Evolutionary conservation across 805 yeast species (phyloP).

Genomic region (Yarrowia deformans): DNA sequence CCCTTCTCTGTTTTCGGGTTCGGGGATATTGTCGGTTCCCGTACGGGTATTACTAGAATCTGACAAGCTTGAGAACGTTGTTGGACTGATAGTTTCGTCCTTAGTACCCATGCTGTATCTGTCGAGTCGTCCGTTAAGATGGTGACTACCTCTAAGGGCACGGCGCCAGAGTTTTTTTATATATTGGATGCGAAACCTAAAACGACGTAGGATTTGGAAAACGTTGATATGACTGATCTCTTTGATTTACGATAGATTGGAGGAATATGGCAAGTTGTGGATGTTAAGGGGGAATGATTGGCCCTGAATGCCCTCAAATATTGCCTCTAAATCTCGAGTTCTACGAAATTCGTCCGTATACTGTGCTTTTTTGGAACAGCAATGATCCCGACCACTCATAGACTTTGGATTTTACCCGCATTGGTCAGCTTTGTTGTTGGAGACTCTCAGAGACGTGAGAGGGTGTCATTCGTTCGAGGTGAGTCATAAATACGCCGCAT

Average conservation of each 20-base stretch:
- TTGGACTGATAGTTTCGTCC: constrained; percentile 9
- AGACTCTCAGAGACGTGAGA: not conserved
- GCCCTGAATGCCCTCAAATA: not conserved
- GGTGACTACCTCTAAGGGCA: not conserved
- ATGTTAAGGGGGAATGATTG: not conserved
- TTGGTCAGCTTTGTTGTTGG: not conserved
- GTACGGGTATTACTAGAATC: constrained; percentile 6
- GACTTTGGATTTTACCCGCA: not conserved
- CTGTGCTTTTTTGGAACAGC: not conserved
- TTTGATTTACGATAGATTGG: not conserved
- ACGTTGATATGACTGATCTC: constrained; percentile 2
- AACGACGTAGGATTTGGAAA: not conserved
- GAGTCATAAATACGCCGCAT: not conserved
- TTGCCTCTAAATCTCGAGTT: too few relatives aligned
- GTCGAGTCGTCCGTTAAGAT: not conserved
- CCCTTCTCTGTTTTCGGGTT: not conserved
- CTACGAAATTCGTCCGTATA: too few relatives aligned
- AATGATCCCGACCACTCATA: not conserved
- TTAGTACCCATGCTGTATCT: not conserved
- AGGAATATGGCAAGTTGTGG: not conserved
- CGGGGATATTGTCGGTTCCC: not conserved
- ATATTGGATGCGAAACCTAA: constrained; percentile 12
- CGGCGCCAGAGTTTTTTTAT: not conserved
- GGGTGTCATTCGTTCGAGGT: not conserved
- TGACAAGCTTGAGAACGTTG: constrained; percentile 6